Evolutionary conservation across 768 basidiomycete species (phyloP), one percentile per base, ranked within the genome.

Genomic region (Mycena galericulata): DNA sequence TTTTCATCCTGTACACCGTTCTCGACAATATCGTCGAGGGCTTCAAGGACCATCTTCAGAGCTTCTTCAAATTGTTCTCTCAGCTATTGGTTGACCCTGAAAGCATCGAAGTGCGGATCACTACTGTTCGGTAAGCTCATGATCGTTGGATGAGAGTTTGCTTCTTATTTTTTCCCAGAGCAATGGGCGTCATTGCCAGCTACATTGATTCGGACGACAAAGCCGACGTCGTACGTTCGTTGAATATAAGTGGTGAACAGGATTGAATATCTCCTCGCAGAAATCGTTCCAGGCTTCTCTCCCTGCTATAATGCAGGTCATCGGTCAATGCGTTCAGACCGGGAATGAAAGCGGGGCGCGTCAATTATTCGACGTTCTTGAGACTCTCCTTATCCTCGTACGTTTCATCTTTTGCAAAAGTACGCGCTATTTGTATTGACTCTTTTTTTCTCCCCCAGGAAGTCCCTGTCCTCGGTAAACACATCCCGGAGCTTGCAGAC

Each of bases 331-430:
- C 41, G 89, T 99, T 9, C 92, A 93, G 72, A 78, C 87, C 38
- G 88, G 87, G 38, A 92, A 98, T 75, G 95, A 96, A 75, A 85
- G 86, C 38, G 90, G 90, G 60, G 94, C 95, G 50, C 90, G 96
- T 71, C 90, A 97, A 75, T 84, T 96, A 27, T 98, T 98, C 75
- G 98, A 99, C 76, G 95, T 98, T 30, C 86, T 99, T 69, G 98
- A 99, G 84, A 97, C 95, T 0, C 90, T 99, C 51, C 87, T 97
- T 51, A 97, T 99, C 76, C 89, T 98, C 65, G 94, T 94, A 71
- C 65, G 90, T 79, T 43, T 12, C 14, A n/a, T 62, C 36, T 34
- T 60, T 1, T 62, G 36, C 14, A 20, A 38, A 51, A 27, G 20
- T 14, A 54, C 18, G 17, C 20, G 45, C 41, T n/a, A n/a, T n/a